Conservation (phyloP, 2,329 filamentous ascomycete genomes). For the Pseudogymnoascus sp. region DNA sequence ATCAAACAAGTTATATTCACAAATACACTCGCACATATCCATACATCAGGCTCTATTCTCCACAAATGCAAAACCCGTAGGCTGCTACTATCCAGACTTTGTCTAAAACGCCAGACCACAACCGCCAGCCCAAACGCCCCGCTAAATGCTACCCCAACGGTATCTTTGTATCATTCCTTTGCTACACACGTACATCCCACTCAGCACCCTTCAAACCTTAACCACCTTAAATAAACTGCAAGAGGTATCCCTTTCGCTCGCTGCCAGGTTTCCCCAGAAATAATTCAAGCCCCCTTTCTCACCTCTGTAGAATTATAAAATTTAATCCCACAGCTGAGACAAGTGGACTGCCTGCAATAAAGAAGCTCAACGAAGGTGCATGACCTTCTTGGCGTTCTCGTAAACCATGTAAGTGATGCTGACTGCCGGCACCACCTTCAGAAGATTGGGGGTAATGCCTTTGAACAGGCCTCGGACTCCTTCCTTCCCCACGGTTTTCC, state of each 20-base stretch:
- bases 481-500: slow-evolving; percentile 73
- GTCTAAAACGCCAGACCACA: slow-evolving; percentile 8
- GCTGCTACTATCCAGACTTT: slow-evolving; percentile 7
- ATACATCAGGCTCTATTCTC: neutral
- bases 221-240: neutral
- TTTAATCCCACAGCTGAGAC: neutral
- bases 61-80: slow-evolving; percentile 8
- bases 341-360: neutral
- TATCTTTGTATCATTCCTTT: slow-evolving; percentile 1
- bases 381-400: slow-evolving; percentile 73
- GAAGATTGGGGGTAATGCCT: slow-evolving; percentile 84
- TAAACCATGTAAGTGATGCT: slow-evolving; percentile 94
- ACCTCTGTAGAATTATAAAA: neutral
- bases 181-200: neutral
- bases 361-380: slow-evolving; percentile 30
- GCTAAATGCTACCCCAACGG: neutral
- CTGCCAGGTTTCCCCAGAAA: neutral
- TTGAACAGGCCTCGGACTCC: slow-evolving; percentile 85
- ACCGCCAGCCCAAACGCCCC: slow-evolving; percentile 6
- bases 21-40: neutral
- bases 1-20: neutral
- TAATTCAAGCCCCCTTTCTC: neutral
- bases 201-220: neutral
- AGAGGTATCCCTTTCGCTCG: slow-evolving; percentile 1
- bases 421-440: slow-evolving; percentile 93